Percentiles rank a stretch among this genome's conserved stretches.
These are phyloP conservation scores for Panellus pusillus DNA, from an alignment of 768 basidiomycete species.

Conservation along the genomic window DNA sequence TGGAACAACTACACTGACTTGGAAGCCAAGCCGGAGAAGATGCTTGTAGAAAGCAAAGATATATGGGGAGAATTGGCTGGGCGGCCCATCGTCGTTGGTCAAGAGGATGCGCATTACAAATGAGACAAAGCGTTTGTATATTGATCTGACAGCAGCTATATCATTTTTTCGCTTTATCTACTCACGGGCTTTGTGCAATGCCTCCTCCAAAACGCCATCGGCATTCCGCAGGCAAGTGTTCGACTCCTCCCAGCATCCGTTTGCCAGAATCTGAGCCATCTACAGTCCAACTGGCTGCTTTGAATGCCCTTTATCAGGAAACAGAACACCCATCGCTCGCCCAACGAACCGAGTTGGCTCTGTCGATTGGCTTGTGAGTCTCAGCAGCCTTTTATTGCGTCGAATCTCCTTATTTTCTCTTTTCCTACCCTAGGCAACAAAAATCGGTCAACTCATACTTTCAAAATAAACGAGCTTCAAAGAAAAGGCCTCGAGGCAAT, in stretches of 20 bases:
- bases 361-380: constrained; percentile 74
- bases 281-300: constrained; percentile 76
- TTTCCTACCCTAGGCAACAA: constrained; percentile 56
- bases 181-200: background rate
- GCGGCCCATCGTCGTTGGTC: constrained; percentile 87
- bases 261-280: constrained; percentile 76
- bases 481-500: constrained; percentile 55
- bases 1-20: constrained; percentile 42
- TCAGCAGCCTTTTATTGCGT: constrained; percentile 6
- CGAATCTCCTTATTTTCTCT: constrained; percentile 12
- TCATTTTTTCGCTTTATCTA: background rate
- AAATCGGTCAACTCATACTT: constrained; percentile 88
- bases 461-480: constrained; percentile 84
- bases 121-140: background rate
- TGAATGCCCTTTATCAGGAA: constrained; percentile 78
- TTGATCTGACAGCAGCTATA: constrained; percentile 1
- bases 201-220: constrained; percentile 6
- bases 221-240: too few species aligned
- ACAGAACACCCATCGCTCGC: constrained; percentile 74
- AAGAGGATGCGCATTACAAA: background rate
- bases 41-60: constrained; percentile 68
- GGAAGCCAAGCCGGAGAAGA: constrained; percentile 43
- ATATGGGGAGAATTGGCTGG: constrained; percentile 67
- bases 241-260: constrained; percentile 29
- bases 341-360: constrained; percentile 63